Conservation (phyloP, 2,329 filamentous ascomycete species). For the Trichoderma gracile region DNA sequence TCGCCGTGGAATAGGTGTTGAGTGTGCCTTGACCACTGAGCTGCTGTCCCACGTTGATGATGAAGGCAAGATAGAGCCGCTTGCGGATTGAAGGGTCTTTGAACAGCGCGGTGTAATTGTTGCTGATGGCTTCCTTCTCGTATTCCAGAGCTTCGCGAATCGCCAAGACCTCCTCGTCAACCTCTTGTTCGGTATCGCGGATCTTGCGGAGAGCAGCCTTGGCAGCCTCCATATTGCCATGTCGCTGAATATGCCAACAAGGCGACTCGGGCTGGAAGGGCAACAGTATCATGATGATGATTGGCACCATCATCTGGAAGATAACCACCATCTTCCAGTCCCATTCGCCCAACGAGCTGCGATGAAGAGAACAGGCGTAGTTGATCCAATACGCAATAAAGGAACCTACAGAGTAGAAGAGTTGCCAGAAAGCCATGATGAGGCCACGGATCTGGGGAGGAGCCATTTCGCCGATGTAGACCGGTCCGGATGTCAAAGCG, state of each 20-base stretch:
- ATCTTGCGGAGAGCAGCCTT: neutral
- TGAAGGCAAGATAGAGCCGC: neutral
- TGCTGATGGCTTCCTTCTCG: conserved; percentile 11
- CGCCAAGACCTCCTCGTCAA: conserved; percentile 3
- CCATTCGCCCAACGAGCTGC: neutral
- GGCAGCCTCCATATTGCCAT: neutral
- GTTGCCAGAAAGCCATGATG: conserved; percentile 12
- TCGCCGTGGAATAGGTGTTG: conserved; percentile 9
- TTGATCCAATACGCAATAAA: conserved; percentile 11
- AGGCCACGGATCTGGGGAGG: neutral
- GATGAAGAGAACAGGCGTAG: conserved; percentile 9
- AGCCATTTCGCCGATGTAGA: conserved; percentile 8
- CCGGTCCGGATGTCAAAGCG: conserved; percentile 1
- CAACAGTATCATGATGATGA: conserved; percentile 1
- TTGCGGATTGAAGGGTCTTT: neutral
- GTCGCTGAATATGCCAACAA: neutral
- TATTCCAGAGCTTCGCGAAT: neutral
- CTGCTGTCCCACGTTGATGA: conserved; percentile 1
- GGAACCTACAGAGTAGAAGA: conserved; percentile 3
- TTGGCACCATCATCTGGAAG: conserved; percentile 8
- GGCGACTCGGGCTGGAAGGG: conserved; percentile 5
- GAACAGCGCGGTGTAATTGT: neutral
- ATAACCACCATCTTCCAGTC: conserved; percentile 17
- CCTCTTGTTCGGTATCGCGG: neutral
- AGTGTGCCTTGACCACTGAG: conserved; percentile 2